Conservation (phyloP, 805 yeast species). For the Cyberlindnera euphorbiiphila region DNA sequence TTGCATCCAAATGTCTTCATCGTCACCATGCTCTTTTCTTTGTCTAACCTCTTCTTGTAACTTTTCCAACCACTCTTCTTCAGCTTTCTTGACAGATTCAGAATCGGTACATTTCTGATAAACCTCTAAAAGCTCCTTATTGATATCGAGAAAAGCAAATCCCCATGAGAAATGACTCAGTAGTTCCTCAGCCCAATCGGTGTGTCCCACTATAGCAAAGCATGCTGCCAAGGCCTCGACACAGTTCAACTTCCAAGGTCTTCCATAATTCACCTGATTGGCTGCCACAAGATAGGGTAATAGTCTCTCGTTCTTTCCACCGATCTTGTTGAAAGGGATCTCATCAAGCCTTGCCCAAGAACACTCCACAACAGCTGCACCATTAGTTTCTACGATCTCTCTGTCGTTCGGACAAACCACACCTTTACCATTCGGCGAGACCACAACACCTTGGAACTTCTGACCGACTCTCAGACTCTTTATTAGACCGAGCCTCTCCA, state of each 20-base stretch:
- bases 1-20: constrained; percentile 68
- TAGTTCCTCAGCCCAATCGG: constrained; percentile 81
- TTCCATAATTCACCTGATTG: constrained; percentile 94
- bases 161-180: constrained; percentile 92
- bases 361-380: constrained; percentile 98
- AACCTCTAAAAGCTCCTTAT: constrained; percentile 68
- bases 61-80: constrained; percentile 66
- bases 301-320: constrained; percentile 83
- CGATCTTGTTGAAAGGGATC: constrained; percentile 89
- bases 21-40: constrained; percentile 49
- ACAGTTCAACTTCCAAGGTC: constrained; percentile 93
- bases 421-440: constrained; percentile 86
- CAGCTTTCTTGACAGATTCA: constrained; percentile 66
- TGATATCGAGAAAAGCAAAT: constrained; percentile 75
- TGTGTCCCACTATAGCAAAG: constrained; percentile 87
- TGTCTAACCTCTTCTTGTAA: constrained; percentile 64
- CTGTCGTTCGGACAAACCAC: constrained; percentile 88
- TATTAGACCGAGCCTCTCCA: constrained; percentile 84
- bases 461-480: constrained; percentile 83
- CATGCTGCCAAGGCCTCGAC: constrained; percentile 98
- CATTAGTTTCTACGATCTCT: constrained; percentile 69
- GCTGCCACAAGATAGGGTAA: constrained; percentile 94
- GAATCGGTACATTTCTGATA: constrained; percentile 81
- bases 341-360: constrained; percentile 98
- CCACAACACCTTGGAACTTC: constrained; percentile 85